These are phyloP conservation scores for Chrysoporthe deuterocubensis DNA, from an alignment of 2,329 filamentous ascomycete genomes.

Conservation along the genomic window DNA sequence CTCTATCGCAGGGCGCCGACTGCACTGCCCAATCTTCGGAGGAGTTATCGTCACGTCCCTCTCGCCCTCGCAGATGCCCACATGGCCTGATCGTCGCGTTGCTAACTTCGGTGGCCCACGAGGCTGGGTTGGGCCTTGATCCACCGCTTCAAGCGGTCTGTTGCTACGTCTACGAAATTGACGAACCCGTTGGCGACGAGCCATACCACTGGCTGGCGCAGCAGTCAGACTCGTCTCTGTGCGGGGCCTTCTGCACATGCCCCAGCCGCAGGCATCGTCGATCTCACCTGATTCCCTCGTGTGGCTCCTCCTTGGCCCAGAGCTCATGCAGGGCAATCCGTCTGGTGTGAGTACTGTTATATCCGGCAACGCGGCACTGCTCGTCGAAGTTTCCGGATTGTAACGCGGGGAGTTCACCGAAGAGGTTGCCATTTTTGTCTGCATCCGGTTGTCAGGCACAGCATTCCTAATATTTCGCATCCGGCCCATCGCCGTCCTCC, in stretches of 20 bases:
- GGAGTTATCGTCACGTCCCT: constrained; percentile 11
- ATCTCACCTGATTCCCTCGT: constrained; percentile 23
- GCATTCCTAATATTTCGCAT: constrained; percentile 11
- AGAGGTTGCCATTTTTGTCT: background rate
- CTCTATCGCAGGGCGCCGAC: background rate
- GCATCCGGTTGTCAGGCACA: constrained; percentile 9
- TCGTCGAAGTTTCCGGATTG: constrained; percentile 22
- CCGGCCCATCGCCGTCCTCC: constrained; percentile 10
- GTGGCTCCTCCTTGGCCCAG: constrained; percentile 13
- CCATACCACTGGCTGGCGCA: background rate
- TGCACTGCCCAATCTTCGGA: constrained; percentile 11
- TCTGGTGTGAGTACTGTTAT: background rate
- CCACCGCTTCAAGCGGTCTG: background rate
- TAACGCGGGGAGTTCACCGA: background rate
- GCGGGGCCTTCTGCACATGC: background rate
- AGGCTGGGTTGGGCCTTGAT: constrained; percentile 9
- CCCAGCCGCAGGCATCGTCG: constrained; percentile 5
- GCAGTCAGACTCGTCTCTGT: background rate
- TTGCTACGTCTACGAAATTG: background rate
- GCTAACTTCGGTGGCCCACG: constrained; percentile 22
- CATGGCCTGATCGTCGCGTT: constrained; percentile 18
- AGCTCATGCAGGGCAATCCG: constrained; percentile 1
- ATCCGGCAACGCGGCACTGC: constrained; percentile 20
- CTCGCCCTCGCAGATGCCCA: constrained; percentile 9
- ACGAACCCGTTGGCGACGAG: constrained; percentile 10